Base-by-base conservation (phyloP, 2,329 filamentous ascomycete species). In the Graphiopsis chlorocephala region DNA sequence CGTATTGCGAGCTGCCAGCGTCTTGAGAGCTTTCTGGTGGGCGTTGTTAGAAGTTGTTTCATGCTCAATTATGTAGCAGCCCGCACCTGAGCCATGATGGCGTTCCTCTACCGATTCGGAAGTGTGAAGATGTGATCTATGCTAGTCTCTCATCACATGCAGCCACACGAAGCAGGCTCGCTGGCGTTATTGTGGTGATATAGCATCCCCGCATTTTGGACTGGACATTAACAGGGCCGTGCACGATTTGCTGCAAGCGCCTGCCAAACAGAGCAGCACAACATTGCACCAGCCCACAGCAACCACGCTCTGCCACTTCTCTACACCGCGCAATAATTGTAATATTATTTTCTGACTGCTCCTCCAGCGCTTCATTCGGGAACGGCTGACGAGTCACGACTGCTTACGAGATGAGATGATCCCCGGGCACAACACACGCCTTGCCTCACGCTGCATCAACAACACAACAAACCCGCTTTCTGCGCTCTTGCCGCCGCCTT, bases 1-100 rank as follows among this genome's bases (percentile, higher is more conserved):
- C 55, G 86, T 83, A 78, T 98, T 98, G 79, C 90, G 87, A 71
- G 90, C 90, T 64, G 95, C 95, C 63, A 89, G 84, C 48, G 84
- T 82, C 69, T 84, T 84, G 68, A 80, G 79, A 64, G 81, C 80
- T 83, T 83, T 83, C 81, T 83, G 23, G 12, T 23, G 31, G 29
- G 12, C 3, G 8, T 15, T 38, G 55, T 58, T 45, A 42, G 55
- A 68, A 2, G 52, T 2, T 26, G 20, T 33, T 56, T 15, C 15
- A 17, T 15, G 15, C 33, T 33, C 14, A 17, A 20, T 23, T 14
- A 3, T 1, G n/a, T 12, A 20, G 25, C 7, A n/a, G 8, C 3
- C 28, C 66, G 11, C 66, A 73, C 71, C 60, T 72, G 71, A n/a
- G 72, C 71, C 71, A 73, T 74, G 17, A 29, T 42, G 59, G 47